These are phyloP conservation scores for Phytophthora melonis DNA, from an alignment of 352 stramenopile species.

Conservation along the genomic window DNA sequence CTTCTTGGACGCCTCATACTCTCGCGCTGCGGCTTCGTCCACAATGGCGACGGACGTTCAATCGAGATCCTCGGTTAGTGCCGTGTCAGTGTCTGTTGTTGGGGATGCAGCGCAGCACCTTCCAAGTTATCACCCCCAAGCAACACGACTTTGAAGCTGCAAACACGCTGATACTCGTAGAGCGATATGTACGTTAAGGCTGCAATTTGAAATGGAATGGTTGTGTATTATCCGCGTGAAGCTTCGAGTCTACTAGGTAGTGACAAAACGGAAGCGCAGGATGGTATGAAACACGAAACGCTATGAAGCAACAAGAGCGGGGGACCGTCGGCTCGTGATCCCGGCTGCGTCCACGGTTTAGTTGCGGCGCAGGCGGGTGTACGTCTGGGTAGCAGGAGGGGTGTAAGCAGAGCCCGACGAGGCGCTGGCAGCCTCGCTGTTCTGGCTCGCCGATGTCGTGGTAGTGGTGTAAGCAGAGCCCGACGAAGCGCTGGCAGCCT, in stretches of 20 bases:
- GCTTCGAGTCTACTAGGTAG: constrained; percentile 1
- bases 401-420: no score
- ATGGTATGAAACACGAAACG: constrained; percentile 34
- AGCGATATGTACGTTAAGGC: neutral
- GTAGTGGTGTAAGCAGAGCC: no score
- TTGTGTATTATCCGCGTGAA: constrained; percentile 24
- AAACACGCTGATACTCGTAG: neutral
- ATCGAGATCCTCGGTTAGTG: constrained; percentile 25
- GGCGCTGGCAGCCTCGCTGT: no score
- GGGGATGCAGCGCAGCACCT: neutral
- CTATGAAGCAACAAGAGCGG: constrained; percentile 15
- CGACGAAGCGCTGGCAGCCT: no score
- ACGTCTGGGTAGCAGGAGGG: no score
- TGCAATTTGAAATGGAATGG: constrained; percentile 5
- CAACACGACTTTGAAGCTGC: neutral
- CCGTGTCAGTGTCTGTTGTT: constrained; percentile 9
- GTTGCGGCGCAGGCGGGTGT: constrained; percentile 16
- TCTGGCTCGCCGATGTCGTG: no score
- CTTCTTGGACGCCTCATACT: constrained; percentile 20
- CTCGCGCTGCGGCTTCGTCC: constrained; percentile 11
- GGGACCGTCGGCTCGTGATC: neutral
- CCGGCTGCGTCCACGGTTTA: constrained; percentile 7
- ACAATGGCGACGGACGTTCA: constrained; percentile 31
- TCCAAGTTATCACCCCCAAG: neutral
- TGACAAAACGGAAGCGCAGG: constrained; percentile 18